Base-by-base conservation (phyloP, 495 filamentous ascomycete species). In the Penicillium simplicissimum region DNA sequence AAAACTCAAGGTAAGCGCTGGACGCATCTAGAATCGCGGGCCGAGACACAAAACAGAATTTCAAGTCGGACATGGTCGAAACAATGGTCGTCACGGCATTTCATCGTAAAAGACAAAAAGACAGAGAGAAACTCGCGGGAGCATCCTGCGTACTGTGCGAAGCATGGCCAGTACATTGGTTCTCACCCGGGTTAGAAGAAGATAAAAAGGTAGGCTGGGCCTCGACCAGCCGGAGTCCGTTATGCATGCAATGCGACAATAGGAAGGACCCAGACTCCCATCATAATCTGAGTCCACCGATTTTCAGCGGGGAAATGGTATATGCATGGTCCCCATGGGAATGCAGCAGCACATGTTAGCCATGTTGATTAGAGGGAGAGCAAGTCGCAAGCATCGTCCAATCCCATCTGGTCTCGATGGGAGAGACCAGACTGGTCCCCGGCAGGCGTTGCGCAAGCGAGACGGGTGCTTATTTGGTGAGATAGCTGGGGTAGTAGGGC, bases 41-140 rank as follows among this genome's bases (percentile, higher is more conserved):
- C 48, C 48, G 52, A 60, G 60, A 57, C 38, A 42, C 54, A 59
- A 58, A 60, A 23, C 19, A 34, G 57, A 54, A 37, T 36, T 58
- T 61, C 61, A 48, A 53, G 51, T 61, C 36, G 45, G 49, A 47
- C 58, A 62, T 45, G 55, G 53, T 63, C 52, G 38, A 59, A 60
- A 61, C 55, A n/a, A 64, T 64, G 48, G 60, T 73, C 69, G 62
- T 75, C 64, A 73, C 59, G 71, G 74, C 73, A 66, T 78, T 70
- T 71, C 74, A 66, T 79, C 74, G 69, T 77, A 67, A 76, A 28
- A 56, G 45, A 60, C 49, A 64, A 55, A 47, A 61, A 40, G 60
- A 47, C 19, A 55, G 21, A 51, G 34, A 37, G 17, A 37, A 40
- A 62, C 19, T 19, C 45, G 11, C 38, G 49, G 38, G 23, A 31